These are phyloP conservation scores for Xylaria intraflava DNA, from an alignment of 495 filamentous ascomycete species.

Conservation along the genomic window DNA sequence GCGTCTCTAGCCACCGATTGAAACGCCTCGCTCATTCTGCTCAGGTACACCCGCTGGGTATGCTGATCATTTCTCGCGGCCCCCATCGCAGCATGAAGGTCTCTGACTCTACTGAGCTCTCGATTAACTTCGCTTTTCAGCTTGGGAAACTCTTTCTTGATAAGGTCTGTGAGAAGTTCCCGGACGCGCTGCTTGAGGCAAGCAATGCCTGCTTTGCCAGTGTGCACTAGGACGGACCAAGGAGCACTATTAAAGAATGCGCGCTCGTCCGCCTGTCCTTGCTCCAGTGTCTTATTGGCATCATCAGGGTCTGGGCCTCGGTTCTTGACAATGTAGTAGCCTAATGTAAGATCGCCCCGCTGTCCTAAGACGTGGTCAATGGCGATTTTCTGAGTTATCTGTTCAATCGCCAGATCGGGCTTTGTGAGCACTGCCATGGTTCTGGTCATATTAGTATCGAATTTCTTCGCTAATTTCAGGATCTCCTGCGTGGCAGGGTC, in stretches of 20 bases:
- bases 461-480: slow-evolving; percentile 43
- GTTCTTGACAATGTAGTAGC: slow-evolving; percentile 53
- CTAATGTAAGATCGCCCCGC: slow-evolving; percentile 35
- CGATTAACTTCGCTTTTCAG: slow-evolving; percentile 42
- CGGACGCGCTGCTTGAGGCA: slow-evolving; percentile 41
- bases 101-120: slow-evolving; percentile 28
- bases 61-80: slow-evolving; percentile 15
- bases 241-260: slow-evolving; percentile 29
- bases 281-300: slow-evolving; percentile 12
- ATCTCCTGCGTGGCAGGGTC: slow-evolving; percentile 58
- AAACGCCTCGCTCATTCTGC: slow-evolving; percentile 37
- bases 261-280: slow-evolving; percentile 29
- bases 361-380: slow-evolving; percentile 42
- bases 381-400: slow-evolving; percentile 39
- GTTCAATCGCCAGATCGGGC: slow-evolving; percentile 50
- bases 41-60: slow-evolving; percentile 28
- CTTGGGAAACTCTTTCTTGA: slow-evolving; percentile 47
- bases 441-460: slow-evolving; percentile 40
- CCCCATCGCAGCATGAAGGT: slow-evolving; percentile 38
- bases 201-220: slow-evolving; percentile 44
- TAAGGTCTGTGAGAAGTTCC: slow-evolving; percentile 38
- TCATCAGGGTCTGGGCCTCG: slow-evolving; percentile 38
- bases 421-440: slow-evolving; percentile 56
- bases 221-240: slow-evolving; percentile 40
- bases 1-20: slow-evolving; percentile 30